Evolutionary conservation across 2,329 filamentous ascomycete species (phyloP).

Genomic region (Diaporthe vaccinii): DNA sequence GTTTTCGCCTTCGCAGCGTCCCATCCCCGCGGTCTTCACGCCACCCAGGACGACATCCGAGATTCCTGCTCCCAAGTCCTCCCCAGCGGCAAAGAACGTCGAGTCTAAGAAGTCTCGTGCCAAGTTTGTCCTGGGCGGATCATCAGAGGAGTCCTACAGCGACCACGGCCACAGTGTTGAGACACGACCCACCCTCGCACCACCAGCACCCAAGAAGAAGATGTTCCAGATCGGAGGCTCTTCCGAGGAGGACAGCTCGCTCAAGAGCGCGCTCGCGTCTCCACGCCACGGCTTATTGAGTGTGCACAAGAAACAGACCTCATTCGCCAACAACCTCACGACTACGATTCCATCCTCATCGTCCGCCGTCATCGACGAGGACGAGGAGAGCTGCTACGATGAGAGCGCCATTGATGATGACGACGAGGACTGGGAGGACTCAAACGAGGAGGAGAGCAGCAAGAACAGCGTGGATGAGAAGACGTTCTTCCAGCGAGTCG

Average conservation of each 20-base stretch:
- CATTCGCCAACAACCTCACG: slow-evolving; percentile 83
- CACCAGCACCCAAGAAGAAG: slow-evolving; percentile 53
- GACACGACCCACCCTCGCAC: slow-evolving; percentile 46
- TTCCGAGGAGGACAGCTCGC: slow-evolving; percentile 85
- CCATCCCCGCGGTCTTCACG: slow-evolving; percentile 58
- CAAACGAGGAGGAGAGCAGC: slow-evolving; percentile 80
- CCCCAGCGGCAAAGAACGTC: slow-evolving; percentile 74
- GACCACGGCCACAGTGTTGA: slow-evolving; percentile 62
- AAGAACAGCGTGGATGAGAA: slow-evolving; percentile 86
- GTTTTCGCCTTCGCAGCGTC: slow-evolving; percentile 83
- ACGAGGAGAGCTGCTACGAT: slow-evolving; percentile 75
- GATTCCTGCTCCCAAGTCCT: slow-evolving; percentile 72
- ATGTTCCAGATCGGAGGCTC: slow-evolving; percentile 69
- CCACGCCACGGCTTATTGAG: slow-evolving; percentile 57
- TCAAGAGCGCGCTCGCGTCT: slow-evolving; percentile 67
- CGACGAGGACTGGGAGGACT: slow-evolving; percentile 76
- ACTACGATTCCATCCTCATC: slow-evolving; percentile 71
- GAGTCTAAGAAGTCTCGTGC: slow-evolving; percentile 72
- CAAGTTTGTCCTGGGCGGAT: slow-evolving; percentile 81
- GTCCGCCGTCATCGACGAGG: slow-evolving; percentile 58
- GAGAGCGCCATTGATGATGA: slow-evolving; percentile 87
- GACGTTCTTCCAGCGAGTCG: slow-evolving; percentile 88
- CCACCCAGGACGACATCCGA: slow-evolving; percentile 65
- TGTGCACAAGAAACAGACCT: slow-evolving; percentile 80
- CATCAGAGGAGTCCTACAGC: slow-evolving; percentile 83